Evolutionary conservation across 208 protist genomes (phyloP).

Genomic region (Angomonas desouzai): DNA sequence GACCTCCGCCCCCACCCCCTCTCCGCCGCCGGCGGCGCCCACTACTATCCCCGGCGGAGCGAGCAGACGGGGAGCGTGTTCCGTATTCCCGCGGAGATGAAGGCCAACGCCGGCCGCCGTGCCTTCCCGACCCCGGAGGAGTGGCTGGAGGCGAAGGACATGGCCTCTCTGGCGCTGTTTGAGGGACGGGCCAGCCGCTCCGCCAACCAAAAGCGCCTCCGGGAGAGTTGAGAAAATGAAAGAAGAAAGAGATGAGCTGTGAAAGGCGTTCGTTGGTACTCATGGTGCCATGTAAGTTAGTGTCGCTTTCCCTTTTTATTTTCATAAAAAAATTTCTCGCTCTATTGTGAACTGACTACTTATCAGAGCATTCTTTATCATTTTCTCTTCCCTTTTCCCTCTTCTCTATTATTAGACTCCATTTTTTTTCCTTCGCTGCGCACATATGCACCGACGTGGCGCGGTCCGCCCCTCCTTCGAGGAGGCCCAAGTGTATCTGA

Average conservation of each 20-base stretch:
- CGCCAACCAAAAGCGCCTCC: constrained; percentile 26
- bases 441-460: background rate
- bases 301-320: constrained; percentile 10
- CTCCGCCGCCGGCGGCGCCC: constrained; percentile 14
- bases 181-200: constrained; percentile 17
- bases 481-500: constrained; percentile 71
- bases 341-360: too few relatives aligned
- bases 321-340: constrained; percentile 3
- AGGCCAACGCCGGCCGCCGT: constrained; percentile 29
- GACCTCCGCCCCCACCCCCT: constrained; percentile 29
- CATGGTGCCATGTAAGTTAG: too few relatives aligned
- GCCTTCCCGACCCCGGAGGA: constrained; percentile 54
- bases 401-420: constrained; percentile 5
- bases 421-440: background rate
- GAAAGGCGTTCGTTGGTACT: too few relatives aligned
- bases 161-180: constrained; percentile 44
- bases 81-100: constrained; percentile 42
- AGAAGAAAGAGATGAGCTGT: too few relatives aligned
- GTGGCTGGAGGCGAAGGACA: constrained; percentile 58
- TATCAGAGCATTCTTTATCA: constrained; percentile 8
- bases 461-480: constrained; percentile 23
- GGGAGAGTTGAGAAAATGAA: constrained; percentile 4
- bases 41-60: constrained; percentile 53
- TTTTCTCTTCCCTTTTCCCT: constrained; percentile 13
- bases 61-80: constrained; percentile 33